Base-by-base conservation (phyloP, 371 early-diverging fungal species). In the Blastocladiella emersonii region DNA sequence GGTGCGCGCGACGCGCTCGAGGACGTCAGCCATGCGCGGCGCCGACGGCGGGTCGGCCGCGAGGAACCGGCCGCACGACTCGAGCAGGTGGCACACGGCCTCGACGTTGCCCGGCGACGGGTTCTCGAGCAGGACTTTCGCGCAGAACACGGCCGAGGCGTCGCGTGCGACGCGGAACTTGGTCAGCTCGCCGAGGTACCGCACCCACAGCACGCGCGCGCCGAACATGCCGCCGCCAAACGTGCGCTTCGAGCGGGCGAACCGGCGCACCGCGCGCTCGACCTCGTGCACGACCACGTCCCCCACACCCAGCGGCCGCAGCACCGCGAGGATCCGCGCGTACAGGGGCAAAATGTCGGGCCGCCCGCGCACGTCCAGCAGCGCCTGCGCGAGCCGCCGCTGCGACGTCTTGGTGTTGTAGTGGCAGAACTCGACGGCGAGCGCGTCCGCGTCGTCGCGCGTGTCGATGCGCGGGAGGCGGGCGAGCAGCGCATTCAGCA, bases 341-440 rank as follows among this genome's bases (percentile, higher is more conserved):
- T 93, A 93, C 68, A 91, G 92, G 10, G 98, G 94, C 17, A 98
- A 68, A 10, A 95, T 70, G 64, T 92, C 96, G 25, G 86, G 70
- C 35, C 95, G 81, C 45, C 83, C 79, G 12, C 92, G 79, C 4
- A 95, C 90, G 39, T 79, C 82, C 0, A 87, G 64, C 25, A 98
- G 72, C 0, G 85, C 77, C 15, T 25, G 34, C 37, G 45, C 77
- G 5, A 97, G 76, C 51, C 81, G 78, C n/a, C 82, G 86, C 41
- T 93, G 80, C 25, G 87, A 79, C 25, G 74, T 71, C 65, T 91
- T 92, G 56, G 81, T 84, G 73, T 93, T 95, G 25, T 90, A 68
- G 68, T 83, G 92, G 69, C 93, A 93, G 73, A 95, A 95, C 51
- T 95, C 92, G 21, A 94, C 86, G 0, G 97, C 95, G 2, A 87